Evolutionary conservation across 1,139 yeast genomes (phyloP).

Genomic region (Protomyces inouyei): DNA sequence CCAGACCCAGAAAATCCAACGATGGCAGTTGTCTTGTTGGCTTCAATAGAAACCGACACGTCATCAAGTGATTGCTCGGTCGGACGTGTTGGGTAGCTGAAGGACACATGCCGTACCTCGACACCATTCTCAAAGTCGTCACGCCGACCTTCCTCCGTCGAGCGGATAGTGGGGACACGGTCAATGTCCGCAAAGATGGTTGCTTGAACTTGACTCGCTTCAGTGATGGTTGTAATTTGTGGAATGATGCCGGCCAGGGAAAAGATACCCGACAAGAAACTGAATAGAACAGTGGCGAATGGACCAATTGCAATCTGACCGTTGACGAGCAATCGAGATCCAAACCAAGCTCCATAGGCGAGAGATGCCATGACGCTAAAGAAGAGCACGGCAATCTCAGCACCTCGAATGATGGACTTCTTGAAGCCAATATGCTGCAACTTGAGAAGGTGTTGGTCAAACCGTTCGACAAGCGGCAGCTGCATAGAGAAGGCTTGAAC

Average conservation of each 20-base stretch:
- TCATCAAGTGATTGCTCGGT: conserved; percentile 50
- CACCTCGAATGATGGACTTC: conserved; percentile 39
- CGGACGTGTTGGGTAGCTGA: conserved; percentile 30
- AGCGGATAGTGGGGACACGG: conserved; percentile 29
- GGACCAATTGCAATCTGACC: conserved; percentile 30
- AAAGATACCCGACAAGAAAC: conserved; percentile 42
- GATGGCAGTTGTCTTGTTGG: conserved; percentile 54
- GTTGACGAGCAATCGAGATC: conserved; percentile 33
- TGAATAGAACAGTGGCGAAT: conserved; percentile 33
- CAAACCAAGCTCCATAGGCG: conserved; percentile 47
- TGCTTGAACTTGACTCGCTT: conserved; percentile 43
- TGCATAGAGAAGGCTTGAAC: conserved; percentile 47
- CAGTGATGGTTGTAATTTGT: conserved; percentile 41
- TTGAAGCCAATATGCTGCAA: conserved; percentile 37
- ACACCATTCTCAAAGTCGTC: conserved; percentile 28
- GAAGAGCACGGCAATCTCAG: conserved; percentile 37
- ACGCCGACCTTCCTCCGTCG: conserved; percentile 4
- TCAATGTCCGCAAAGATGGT: conserved; percentile 45
- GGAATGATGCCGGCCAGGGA: conserved; percentile 44
- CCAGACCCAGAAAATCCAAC: conserved; percentile 80
- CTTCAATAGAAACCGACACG: conserved; percentile 48
- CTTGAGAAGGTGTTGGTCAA: conserved; percentile 38
- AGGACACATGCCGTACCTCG: conserved; percentile 29
- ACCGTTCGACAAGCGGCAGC: conserved; percentile 39
- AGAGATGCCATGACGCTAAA: conserved; percentile 32